phyloP scores from a whole-genome alignment of 225 moss, liverwort and hornwort species.

The Bryoerythrophyllum caledonicum region DNA sequence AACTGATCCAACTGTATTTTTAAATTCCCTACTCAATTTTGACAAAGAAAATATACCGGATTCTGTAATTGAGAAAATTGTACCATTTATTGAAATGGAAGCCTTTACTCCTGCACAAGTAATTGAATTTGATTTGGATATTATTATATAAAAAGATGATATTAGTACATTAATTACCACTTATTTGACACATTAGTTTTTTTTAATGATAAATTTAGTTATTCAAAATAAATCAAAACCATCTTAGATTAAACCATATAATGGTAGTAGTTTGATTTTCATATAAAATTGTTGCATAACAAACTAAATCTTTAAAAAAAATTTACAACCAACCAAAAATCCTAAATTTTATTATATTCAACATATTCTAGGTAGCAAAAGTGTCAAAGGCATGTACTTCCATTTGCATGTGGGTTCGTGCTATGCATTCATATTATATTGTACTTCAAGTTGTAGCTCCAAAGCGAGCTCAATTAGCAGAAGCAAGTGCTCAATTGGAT shows the following conservation, averaged over 20 bases:
- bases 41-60: conserved; percentile 89
- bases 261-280: too few species aligned
- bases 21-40: conserved; percentile 83
- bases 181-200: too few species aligned
- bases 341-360: too few species aligned
- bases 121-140: neutral
- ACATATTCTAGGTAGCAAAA: conserved; percentile 56
- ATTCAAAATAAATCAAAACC: too few species aligned
- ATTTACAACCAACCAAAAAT: too few species aligned
- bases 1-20: conserved; percentile 75
- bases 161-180: neutral
- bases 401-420: conserved; percentile 93
- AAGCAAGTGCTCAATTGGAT: conserved; percentile 69
- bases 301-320: accelerated
- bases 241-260: too few species aligned
- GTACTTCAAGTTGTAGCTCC: conserved; percentile 92
- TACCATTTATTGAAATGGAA: conserved; percentile 84
- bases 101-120: conserved; percentile 89
- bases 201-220: too few species aligned
- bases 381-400: conserved; percentile 97
- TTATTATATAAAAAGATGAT: neutral
- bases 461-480: conserved; percentile 76
- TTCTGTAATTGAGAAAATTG: conserved; percentile 76
- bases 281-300: too few species aligned
- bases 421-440: conserved; percentile 91